phyloP scores from a whole-genome alignment of 371 early-diverging fungal genomes.

The Actinomortierella wolfii region DNA sequence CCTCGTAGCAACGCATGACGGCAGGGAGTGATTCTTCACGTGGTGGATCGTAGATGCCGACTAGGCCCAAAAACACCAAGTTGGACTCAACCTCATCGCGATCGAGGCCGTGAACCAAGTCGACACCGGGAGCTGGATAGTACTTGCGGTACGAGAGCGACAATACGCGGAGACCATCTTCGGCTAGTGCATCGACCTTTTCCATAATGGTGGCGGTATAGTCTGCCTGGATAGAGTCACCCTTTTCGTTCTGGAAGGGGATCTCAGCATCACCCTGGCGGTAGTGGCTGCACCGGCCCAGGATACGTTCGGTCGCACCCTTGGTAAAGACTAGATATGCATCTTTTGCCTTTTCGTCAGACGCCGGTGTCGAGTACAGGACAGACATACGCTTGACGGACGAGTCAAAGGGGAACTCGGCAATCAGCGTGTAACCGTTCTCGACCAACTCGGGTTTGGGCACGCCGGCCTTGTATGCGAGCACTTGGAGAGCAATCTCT shows the following conservation, averaged over 20 bases:
- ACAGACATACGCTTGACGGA: slow-evolving; percentile 93
- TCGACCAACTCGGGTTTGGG: slow-evolving; percentile 58
- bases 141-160: slow-evolving; percentile 64
- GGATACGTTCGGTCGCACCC: slow-evolving; percentile 79
- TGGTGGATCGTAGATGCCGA: slow-evolving; percentile 95
- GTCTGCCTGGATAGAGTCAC: slow-evolving; percentile 13
- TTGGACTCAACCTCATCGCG: slow-evolving; percentile 72
- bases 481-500: slow-evolving; percentile 77
- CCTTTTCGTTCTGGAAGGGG: slow-evolving; percentile 34
- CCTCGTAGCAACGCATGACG: slow-evolving; percentile 84
- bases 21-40: slow-evolving; percentile 76
- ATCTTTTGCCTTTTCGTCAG: background rate
- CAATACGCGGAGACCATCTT: slow-evolving; percentile 60
- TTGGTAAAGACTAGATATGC: slow-evolving; percentile 54
- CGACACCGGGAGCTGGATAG: slow-evolving; percentile 14
- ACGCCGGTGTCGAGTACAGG: slow-evolving; percentile 60
- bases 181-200: slow-evolving; percentile 61
- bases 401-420: slow-evolving; percentile 85
- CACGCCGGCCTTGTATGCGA: slow-evolving; percentile 68
- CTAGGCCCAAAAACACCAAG: slow-evolving; percentile 87
- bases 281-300: slow-evolving; percentile 58
- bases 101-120: slow-evolving; percentile 51
- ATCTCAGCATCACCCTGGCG: slow-evolving; percentile 51
- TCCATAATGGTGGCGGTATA: slow-evolving; percentile 47
- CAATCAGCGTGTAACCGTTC: slow-evolving; percentile 63